phyloP scores from a whole-genome alignment of 768 basidiomycete genomes.

The Kwoniella dendrophila region DNA sequence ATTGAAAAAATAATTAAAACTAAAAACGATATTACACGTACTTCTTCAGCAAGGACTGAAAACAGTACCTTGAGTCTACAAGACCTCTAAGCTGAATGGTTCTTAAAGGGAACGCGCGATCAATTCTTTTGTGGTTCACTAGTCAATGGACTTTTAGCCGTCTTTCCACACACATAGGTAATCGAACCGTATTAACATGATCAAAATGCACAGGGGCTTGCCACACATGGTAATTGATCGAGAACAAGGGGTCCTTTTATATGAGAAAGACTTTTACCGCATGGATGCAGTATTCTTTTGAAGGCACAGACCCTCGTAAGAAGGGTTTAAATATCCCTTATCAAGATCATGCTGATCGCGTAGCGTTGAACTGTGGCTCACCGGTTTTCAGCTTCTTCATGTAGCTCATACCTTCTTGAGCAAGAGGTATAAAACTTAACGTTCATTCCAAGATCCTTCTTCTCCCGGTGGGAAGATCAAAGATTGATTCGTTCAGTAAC shows the following conservation, averaged over 20 bases:
- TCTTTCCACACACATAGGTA: background rate
- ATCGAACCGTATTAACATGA: too few species aligned
- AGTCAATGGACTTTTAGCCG: background rate
- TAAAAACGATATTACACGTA: background rate
- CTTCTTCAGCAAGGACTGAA: background rate
- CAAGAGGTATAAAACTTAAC: background rate
- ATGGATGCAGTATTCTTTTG: background rate
- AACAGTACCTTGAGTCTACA: background rate
- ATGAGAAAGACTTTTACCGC: too few species aligned
- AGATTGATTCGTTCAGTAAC: too few species aligned
- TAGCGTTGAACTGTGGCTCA: slow-evolving; percentile 1
- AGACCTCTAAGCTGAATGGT: background rate
- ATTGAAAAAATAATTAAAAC: too few species aligned
- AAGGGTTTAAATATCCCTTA: background rate
- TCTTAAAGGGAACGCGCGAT: background rate
- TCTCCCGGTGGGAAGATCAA: too few species aligned
- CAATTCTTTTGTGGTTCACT: background rate
- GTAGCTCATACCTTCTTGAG: background rate
- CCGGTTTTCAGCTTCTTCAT: background rate
- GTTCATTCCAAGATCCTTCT: too few species aligned
- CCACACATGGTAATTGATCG: too few species aligned
- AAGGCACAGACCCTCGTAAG: background rate
- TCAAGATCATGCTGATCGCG: background rate
- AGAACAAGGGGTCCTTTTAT: too few species aligned
- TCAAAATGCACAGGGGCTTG: too few species aligned